Conservation (phyloP, 768 basidiomycete species). For the Boletus rubescentipes region DNA sequence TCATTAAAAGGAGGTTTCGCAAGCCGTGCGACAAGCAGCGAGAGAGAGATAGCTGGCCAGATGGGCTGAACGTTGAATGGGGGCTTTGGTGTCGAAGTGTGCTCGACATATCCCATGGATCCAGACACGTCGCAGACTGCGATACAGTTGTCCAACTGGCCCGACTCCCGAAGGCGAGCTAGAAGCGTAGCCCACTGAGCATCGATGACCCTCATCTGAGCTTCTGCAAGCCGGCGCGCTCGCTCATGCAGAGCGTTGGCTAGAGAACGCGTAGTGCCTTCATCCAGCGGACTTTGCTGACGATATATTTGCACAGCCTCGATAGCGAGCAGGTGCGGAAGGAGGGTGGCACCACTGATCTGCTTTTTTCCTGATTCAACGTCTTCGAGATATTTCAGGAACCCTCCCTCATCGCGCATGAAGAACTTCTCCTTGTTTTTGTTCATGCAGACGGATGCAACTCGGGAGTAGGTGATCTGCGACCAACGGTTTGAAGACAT, state of each 20-base stretch:
- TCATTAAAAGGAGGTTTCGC: slow-evolving; percentile 63
- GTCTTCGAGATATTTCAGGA: slow-evolving; percentile 53
- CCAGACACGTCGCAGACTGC: slow-evolving; percentile 76
- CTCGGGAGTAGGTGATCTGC: slow-evolving; percentile 56
- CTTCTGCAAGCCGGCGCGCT: slow-evolving; percentile 32
- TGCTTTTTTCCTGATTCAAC: slow-evolving; percentile 54
- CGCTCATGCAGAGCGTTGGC: slow-evolving; percentile 23
- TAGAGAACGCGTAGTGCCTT: neutral
- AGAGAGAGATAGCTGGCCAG: slow-evolving; percentile 60
- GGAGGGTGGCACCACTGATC: slow-evolving; percentile 66
- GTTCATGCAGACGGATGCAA: slow-evolving; percentile 63
- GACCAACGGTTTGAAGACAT: slow-evolving; percentile 63
- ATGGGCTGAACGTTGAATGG: slow-evolving; percentile 43
- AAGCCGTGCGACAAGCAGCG: slow-evolving; percentile 61
- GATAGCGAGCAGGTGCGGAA: slow-evolving; percentile 60
- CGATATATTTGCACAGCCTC: slow-evolving; percentile 29
- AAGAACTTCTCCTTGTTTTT: slow-evolving; percentile 54
- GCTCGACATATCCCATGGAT: slow-evolving; percentile 53
- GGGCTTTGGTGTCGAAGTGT: neutral
- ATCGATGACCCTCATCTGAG: slow-evolving; percentile 48
- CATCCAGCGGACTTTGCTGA: neutral
- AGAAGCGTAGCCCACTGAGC: slow-evolving; percentile 69
- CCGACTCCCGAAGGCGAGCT: slow-evolving; percentile 48
- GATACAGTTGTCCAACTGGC: slow-evolving; percentile 57
- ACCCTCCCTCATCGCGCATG: slow-evolving; percentile 57